Evolutionary conservation across 164 flowering plant genomes (phyloP).

Genomic region (Dillenia suffruticosa): DNA sequence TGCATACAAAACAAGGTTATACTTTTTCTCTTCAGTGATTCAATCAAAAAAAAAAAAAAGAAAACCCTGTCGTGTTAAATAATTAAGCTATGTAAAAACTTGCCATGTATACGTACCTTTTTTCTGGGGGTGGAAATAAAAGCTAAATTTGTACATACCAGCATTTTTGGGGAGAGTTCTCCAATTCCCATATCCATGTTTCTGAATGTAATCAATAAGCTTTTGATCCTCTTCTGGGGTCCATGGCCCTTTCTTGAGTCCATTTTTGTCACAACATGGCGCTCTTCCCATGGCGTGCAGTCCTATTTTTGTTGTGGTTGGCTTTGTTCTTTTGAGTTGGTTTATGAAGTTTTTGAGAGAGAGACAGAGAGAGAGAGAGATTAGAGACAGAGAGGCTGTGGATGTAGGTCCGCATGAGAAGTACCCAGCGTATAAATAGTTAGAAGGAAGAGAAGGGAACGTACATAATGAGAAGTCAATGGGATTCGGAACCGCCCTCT

Average conservation of each 20-base stretch:
- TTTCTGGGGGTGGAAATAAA: too few species aligned
- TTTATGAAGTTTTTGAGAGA: background rate
- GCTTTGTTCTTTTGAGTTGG: background rate
- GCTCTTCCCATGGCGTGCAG: conserved; percentile 69
- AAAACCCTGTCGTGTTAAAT: background rate
- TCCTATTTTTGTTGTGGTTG: background rate
- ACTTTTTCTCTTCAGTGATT: too few species aligned
- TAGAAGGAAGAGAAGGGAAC: background rate
- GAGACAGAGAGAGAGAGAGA: background rate
- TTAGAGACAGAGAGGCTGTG: background rate
- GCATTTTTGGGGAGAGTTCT: conserved; percentile 89
- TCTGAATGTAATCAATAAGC: conserved; percentile 69
- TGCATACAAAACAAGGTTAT: conserved; percentile 7
- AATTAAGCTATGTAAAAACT: background rate
- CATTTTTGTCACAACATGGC: conserved; percentile 89
- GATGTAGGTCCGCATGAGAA: background rate
- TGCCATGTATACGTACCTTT: too few species aligned
- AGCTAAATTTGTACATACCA: conserved; percentile 30
- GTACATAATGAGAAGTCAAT: conserved; percentile 7
- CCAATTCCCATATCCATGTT: conserved; percentile 89
- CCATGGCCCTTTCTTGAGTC: conserved; percentile 95
- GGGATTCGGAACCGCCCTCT: conserved; percentile 31
- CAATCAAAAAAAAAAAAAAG: background rate
- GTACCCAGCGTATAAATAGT: background rate
- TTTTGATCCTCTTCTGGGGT: conserved; percentile 88